Base-by-base conservation (phyloP, 2,329 filamentous ascomycete species). In the Capronia coronata region DNA sequence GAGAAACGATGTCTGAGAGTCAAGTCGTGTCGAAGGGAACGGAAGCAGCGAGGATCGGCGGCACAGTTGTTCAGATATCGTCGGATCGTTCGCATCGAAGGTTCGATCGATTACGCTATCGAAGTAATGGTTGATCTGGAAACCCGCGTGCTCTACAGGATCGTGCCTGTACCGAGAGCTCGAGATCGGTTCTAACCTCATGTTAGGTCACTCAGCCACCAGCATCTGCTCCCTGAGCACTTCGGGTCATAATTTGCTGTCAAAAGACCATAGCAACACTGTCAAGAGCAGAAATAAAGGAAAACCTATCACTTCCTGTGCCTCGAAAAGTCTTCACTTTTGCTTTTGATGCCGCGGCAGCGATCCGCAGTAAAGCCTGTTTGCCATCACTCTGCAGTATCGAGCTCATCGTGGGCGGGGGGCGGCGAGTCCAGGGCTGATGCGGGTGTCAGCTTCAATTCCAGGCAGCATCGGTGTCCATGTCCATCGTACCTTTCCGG, bases 341-440 rank as follows among this genome's bases (percentile, higher is more conserved):
- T 39, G 9, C 21, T 21, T 14, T 18, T 14, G 22, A 14, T 22
- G 4, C 32, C 3, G 14, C 18, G 16, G 38, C 18, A 23, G n/a
- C 14, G 27, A 27, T 34, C 10, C n/a, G 30, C 30, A 13, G 8
- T 34, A 34, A 14, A 34, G 5, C 14, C 30, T n/a, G 14, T 13
- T 9, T 42, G 7, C 25, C 14, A 43, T 48, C 45, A 82, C 73
- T 97, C 93, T 64, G 90, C 91, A 65, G 93, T 90, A 69, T 98
- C 93, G 66, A 97, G 80, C 66, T 98, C 93, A 68, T 98, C 93
- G 65, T 95, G 88, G 62, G 82, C 84, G 57, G 87, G 83, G 56
- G 87, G 81, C 60, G 87, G 85, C 62, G 86, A 87, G 60, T 94
- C 88, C 63, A 84, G 73, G 65, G 79, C 67, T 58, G 56, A 58